A percentile compares a stretch with the other conserved stretches of the same genome.
These are phyloP conservation scores for Verbascum thapsus DNA, from an alignment of 257 asterid species.

Conservation along the genomic window DNA sequence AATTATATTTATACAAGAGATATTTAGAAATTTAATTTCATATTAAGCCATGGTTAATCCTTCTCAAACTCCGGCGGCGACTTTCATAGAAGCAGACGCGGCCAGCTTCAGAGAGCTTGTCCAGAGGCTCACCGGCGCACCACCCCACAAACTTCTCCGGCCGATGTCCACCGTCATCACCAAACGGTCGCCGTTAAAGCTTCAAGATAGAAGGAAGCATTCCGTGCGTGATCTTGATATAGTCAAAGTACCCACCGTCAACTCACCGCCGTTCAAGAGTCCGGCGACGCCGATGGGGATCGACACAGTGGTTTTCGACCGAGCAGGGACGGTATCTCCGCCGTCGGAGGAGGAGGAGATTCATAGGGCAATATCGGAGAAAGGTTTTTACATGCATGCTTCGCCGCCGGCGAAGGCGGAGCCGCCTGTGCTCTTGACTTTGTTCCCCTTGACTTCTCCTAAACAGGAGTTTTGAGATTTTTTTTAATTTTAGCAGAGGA, in stretches of 20 bases:
- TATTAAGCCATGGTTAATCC: neutral
- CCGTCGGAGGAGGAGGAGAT: conserved; percentile 34
- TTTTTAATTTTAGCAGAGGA: no score
- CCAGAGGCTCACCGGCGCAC: conserved; percentile 36
- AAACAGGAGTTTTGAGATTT: neutral
- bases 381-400: conserved; percentile 36
- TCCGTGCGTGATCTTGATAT: conserved; percentile 29
- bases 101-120: conserved; percentile 34
- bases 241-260: conserved; percentile 8
- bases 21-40: no score
- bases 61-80: conserved; percentile 11
- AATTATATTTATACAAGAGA: no score
- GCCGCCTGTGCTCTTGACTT: conserved; percentile 40
- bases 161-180: neutral
- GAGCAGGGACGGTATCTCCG: conserved; percentile 28
- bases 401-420: conserved; percentile 32
- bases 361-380: conserved; percentile 23
- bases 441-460: conserved; percentile 37
- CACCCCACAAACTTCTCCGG: conserved; percentile 23
- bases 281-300: conserved; percentile 31
- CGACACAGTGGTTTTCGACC: conserved; percentile 19
- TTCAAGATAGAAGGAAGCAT: conserved; percentile 35
- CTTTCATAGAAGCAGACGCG: conserved; percentile 36
- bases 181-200: conserved; percentile 32
- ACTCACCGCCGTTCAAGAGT: conserved; percentile 18